A percentile compares a stretch with the other conserved stretches of the same genome.
phyloP scores from a whole-genome alignment of 139 green algal genomes.

The Limnomonas spitsbergensis region DNA sequence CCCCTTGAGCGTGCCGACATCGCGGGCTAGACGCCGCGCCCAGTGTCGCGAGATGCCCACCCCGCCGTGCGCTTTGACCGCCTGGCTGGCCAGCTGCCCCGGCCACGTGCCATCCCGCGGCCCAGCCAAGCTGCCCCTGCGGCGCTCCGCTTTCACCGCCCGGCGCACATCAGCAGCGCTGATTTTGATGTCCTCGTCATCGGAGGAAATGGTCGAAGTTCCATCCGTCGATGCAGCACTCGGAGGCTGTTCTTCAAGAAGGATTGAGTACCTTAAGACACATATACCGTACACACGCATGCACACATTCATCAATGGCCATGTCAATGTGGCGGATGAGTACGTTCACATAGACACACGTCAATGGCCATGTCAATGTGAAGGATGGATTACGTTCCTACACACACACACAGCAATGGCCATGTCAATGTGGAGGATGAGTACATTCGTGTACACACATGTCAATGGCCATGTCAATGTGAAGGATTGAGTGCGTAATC shows the following conservation, averaged over 20 bases:
- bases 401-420: too few relatives aligned
- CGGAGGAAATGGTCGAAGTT: too few relatives aligned
- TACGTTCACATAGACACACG: too few relatives aligned
- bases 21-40: background rate
- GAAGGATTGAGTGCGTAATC: background rate
- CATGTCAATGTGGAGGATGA: too few relatives aligned
- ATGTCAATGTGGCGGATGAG: too few relatives aligned
- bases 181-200: too few relatives aligned
- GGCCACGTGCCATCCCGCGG: background rate
- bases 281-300: too few relatives aligned
- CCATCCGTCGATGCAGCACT: background rate
- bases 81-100: background rate
- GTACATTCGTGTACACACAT: too few relatives aligned
- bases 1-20: background rate
- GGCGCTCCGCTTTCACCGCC: background rate
- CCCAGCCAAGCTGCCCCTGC: background rate
- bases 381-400: too few relatives aligned
- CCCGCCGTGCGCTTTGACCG: background rate
- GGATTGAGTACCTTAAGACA: slow-evolving; percentile 1
- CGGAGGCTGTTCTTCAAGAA: background rate
- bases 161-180: background rate
- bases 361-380: too few relatives aligned
- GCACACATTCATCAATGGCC: too few relatives aligned
- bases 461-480: too few relatives aligned
- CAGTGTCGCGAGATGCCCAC: background rate